A percentile compares a stretch with the other conserved stretches of the same genome.
phyloP scores from a whole-genome alignment of 257 asterid species.

The Forsythia suspensa region DNA sequence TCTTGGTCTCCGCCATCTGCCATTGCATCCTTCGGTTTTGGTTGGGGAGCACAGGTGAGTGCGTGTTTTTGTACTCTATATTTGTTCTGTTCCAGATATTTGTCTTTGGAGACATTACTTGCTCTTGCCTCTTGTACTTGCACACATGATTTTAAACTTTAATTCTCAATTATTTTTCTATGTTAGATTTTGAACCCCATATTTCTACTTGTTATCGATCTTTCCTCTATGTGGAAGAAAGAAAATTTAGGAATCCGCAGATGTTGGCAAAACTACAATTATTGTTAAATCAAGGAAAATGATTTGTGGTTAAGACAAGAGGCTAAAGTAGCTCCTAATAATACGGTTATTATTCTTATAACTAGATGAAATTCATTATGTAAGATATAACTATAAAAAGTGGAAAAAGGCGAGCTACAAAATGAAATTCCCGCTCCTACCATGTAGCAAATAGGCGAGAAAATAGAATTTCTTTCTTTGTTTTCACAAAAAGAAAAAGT shows the following conservation, averaged over 20 bases:
- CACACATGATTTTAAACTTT: background rate
- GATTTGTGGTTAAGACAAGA: background rate
- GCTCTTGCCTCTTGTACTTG: background rate
- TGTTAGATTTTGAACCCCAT: background rate
- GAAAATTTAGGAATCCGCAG: background rate
- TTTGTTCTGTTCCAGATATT: background rate
- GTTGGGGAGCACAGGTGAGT: constrained; percentile 82
- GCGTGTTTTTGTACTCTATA: constrained; percentile 1
- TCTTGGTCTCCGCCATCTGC: constrained; percentile 88
- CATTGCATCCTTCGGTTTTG: constrained; percentile 65
- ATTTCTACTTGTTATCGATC: background rate
- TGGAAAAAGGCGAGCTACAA: no score
- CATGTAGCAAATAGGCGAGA: no score
- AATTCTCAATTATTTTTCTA: background rate
- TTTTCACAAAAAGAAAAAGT: background rate
- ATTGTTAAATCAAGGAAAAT: background rate
- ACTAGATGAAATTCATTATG: no score
- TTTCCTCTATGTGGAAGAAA: background rate
- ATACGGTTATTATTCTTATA: background rate
- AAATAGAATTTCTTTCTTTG: no score
- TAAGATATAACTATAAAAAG: no score
- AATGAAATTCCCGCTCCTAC: no score
- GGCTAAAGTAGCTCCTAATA: background rate
- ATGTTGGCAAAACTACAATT: background rate
- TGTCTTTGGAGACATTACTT: background rate